These are phyloP conservation scores for Ophidiomyces ophidiicola DNA, from an alignment of 2,329 filamentous ascomycete genomes.

Conservation along the genomic window DNA sequence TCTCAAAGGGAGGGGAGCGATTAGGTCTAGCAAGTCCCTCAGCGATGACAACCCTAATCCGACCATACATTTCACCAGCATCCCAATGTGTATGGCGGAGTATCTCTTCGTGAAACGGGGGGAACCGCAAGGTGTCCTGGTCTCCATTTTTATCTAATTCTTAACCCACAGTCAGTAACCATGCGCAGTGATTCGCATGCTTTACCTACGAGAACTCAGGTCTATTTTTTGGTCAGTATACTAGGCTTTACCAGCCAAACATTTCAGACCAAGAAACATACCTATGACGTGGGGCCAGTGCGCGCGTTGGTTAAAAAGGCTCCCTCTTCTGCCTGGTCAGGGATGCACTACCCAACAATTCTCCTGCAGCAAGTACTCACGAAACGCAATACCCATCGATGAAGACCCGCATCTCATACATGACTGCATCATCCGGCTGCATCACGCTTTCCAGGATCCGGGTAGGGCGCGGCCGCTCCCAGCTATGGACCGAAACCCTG, in stretches of 20 bases:
- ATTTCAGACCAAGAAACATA: constrained; percentile 21
- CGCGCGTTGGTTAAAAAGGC: constrained; percentile 41
- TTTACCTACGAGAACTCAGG: constrained; percentile 25
- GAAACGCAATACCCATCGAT: constrained; percentile 54
- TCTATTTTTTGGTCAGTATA: constrained; percentile 19
- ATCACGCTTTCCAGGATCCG: constrained; percentile 45
- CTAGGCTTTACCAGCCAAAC: background rate
- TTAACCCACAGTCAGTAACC: constrained; percentile 32
- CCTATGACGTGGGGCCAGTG: constrained; percentile 44
- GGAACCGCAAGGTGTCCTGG: constrained; percentile 55
- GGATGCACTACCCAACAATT: background rate
- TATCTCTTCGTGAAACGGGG: constrained; percentile 56
- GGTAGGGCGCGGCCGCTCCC: constrained; percentile 51
- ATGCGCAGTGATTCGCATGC: background rate
- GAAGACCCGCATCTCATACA: constrained; percentile 55
- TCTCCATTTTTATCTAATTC: constrained; percentile 45
- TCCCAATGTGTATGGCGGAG: constrained; percentile 61
- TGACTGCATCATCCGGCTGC: constrained; percentile 44
- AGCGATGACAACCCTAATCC: constrained; percentile 64
- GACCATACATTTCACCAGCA: constrained; percentile 56
- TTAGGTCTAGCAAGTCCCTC: constrained; percentile 52
- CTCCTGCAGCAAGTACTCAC: constrained; percentile 35
- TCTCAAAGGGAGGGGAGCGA: constrained; percentile 45
- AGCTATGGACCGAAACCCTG: constrained; percentile 62
- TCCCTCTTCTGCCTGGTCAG: constrained; percentile 35